phyloP scores from a whole-genome alignment of 345 rosid species.

The Populus pruinosa region DNA sequence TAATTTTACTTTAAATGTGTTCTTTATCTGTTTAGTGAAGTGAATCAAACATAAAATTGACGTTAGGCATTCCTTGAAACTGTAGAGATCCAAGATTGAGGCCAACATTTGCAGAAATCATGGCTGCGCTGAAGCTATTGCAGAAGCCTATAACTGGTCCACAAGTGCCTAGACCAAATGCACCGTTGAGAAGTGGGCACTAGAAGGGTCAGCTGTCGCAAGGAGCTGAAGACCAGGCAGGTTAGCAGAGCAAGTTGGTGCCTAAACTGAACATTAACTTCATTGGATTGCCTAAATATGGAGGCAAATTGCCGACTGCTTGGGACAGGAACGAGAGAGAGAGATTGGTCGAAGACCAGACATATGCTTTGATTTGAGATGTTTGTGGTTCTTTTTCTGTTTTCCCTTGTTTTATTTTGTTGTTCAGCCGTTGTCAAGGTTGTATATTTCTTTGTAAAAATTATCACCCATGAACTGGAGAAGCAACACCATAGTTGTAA shows the following conservation, averaged over 20 bases:
- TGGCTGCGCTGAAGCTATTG: conserved; percentile 81
- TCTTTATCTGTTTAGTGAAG: neutral
- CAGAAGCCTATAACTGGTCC: conserved; percentile 60
- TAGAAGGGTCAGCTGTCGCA: conserved; percentile 21
- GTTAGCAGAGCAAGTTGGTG: conserved; percentile 4
- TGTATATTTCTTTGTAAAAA: conserved; percentile 23
- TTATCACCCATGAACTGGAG: too few relatives aligned
- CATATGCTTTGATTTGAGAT: conserved; percentile 18
- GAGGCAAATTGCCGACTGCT: conserved; percentile 13
- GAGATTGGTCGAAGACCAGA: conserved; percentile 20
- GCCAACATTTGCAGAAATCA: conserved; percentile 83
- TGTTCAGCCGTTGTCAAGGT: conserved; percentile 19
- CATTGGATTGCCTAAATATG: conserved; percentile 2
- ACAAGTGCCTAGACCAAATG: conserved; percentile 40
- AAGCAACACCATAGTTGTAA: conserved; percentile 18
- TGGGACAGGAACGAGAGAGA: conserved; percentile 8
- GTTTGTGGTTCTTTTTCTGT: conserved; percentile 30
- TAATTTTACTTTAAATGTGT: neutral
- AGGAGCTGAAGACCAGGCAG: conserved; percentile 21
- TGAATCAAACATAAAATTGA: conserved; percentile 14
- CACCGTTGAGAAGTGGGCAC: conserved; percentile 11
- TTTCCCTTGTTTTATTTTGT: conserved; percentile 11
- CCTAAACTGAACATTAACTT: neutral
- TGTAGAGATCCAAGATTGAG: conserved; percentile 80
- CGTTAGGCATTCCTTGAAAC: neutral